Conservation (phyloP, 139 green algal species). For the Ettlia oleoabundans region DNA sequence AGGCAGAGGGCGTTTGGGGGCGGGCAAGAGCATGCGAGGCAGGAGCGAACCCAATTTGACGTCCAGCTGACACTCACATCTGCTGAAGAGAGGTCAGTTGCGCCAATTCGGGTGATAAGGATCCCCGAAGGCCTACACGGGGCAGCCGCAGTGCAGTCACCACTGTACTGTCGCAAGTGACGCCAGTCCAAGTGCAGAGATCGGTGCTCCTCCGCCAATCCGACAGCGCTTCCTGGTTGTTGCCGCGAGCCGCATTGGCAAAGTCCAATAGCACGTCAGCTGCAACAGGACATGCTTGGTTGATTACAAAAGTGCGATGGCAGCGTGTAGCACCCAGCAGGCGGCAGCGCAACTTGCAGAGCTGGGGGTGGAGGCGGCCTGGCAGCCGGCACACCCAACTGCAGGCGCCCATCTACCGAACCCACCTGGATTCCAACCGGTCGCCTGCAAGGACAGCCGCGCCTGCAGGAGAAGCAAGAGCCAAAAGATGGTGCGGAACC, state of each 20-base stretch:
- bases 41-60: background rate
- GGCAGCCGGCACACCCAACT: too few relatives aligned
- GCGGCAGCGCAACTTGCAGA: too few relatives aligned
- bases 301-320: background rate
- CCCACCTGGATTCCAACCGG: background rate
- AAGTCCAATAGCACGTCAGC: slow-evolving; percentile 1
- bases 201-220: slow-evolving; percentile 7
- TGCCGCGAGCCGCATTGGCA: background rate
- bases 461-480: background rate
- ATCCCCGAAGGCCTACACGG: background rate
- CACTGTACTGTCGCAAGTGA: background rate
- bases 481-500: too few relatives aligned
- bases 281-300: background rate
- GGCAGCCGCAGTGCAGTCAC: slow-evolving; percentile 1
- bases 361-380: too few relatives aligned
- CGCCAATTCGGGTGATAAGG: slow-evolving; percentile 9
- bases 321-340: background rate
- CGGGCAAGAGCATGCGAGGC: background rate
- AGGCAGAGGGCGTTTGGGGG: background rate
- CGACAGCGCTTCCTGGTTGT: background rate
- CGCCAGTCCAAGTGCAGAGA: slow-evolving; percentile 33
- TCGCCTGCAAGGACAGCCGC: background rate
- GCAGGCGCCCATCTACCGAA: too few relatives aligned
- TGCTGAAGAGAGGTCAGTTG: slow-evolving; percentile 42
- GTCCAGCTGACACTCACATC: background rate